phyloP scores from a whole-genome alignment of 768 basidiomycete genomes.

The Phanerodontia chrysosporium region DNA sequence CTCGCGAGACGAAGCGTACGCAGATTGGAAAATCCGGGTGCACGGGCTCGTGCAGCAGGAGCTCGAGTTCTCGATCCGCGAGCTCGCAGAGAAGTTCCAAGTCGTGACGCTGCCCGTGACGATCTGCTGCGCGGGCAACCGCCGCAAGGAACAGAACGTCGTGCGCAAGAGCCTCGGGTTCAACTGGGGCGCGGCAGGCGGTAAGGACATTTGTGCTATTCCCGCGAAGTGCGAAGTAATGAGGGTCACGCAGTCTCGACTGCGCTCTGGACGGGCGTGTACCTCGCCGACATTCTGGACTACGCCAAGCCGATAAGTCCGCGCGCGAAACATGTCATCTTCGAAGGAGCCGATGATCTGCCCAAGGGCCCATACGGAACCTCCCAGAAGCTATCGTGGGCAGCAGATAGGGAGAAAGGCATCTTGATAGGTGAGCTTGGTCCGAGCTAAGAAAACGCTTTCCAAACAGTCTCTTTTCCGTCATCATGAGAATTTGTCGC shows the following conservation, averaged over 20 bases:
- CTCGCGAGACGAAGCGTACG: slow-evolving; percentile 27
- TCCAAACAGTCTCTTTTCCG: no score
- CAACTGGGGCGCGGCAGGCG: slow-evolving; percentile 47
- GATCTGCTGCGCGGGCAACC: slow-evolving; percentile 60
- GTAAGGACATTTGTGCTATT: no score
- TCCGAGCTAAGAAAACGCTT: no score
- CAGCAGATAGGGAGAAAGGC: slow-evolving; percentile 38
- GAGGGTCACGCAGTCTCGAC: slow-evolving; percentile 36
- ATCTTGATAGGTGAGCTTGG: slow-evolving; percentile 40
- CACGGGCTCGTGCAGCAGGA: slow-evolving; percentile 37
- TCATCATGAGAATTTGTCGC: no score
- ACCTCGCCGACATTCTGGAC: slow-evolving; percentile 49
- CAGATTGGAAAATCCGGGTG: slow-evolving; percentile 43
- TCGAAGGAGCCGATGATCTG: slow-evolving; percentile 54
- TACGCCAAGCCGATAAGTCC: slow-evolving; percentile 35
- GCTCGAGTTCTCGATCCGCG: slow-evolving; percentile 37
- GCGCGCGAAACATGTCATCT: slow-evolving; percentile 46
- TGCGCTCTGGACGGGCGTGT: slow-evolving; percentile 58
- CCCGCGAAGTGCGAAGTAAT: no score
- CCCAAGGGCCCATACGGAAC: slow-evolving; percentile 64
- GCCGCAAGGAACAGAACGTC: slow-evolving; percentile 64
- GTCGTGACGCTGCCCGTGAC: slow-evolving; percentile 58
- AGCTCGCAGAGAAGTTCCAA: slow-evolving; percentile 42
- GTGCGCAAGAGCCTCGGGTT: slow-evolving; percentile 54
- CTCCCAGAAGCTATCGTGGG: slow-evolving; percentile 42